These are phyloP conservation scores for Allodekkera sacchari DNA, from an alignment of 805 yeast genomes.

Conservation along the genomic window DNA sequence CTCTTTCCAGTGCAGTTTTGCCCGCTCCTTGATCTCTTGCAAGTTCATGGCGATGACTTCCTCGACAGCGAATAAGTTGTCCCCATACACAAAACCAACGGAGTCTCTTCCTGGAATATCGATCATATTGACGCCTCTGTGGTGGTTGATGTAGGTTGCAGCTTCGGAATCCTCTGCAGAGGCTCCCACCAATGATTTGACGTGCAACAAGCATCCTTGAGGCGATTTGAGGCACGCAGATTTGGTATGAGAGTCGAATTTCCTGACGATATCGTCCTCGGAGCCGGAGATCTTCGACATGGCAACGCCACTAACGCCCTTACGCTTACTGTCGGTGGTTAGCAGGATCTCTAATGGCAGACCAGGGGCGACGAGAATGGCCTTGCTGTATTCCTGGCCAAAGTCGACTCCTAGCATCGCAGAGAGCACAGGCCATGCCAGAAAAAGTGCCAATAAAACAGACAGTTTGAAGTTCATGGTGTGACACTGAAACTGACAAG, in stretches of 20 bases:
- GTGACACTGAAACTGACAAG: too few species aligned
- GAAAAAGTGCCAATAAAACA: too few species aligned
- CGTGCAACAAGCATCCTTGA: constrained; percentile 50
- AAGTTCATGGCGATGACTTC: constrained; percentile 82
- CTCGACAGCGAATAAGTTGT: constrained; percentile 42
- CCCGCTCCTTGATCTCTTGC: constrained; percentile 56
- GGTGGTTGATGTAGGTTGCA: constrained; percentile 38
- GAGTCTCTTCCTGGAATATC: constrained; percentile 38
- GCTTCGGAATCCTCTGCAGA: constrained; percentile 39
- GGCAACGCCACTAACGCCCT: constrained; percentile 75
- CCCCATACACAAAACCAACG: constrained; percentile 34
- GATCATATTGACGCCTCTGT: constrained; percentile 52
- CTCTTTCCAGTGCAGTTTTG: constrained; percentile 48
- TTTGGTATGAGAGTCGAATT: constrained; percentile 70
- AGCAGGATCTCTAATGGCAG: constrained; percentile 80
- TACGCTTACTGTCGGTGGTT: constrained; percentile 86
- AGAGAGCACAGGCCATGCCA: constrained; percentile 24
- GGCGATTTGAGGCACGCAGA: constrained; percentile 71
- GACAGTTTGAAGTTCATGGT: too few species aligned
- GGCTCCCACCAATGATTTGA: constrained; percentile 68
- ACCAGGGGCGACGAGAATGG: constrained; percentile 85
- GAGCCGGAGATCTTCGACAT: constrained; percentile 34
- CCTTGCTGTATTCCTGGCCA: constrained; percentile 83
- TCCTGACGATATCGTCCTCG: constrained; percentile 50
- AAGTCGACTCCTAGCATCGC: constrained; percentile 84